Base-by-base conservation (phyloP, 768 basidiomycete genomes). In the Rhizopogon vinicolor region DNA sequence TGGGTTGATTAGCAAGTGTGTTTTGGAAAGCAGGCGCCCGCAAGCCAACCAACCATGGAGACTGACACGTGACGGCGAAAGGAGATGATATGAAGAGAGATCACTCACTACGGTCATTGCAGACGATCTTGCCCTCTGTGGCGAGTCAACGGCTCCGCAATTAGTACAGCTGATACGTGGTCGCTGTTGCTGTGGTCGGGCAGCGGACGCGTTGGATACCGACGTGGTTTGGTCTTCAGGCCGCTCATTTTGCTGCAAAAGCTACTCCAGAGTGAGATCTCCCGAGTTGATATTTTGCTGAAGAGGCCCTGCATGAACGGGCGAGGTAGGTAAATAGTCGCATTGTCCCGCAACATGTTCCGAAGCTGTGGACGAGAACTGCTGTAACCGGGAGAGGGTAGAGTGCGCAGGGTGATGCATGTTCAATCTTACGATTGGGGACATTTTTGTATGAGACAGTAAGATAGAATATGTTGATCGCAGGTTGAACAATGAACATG, bases 21-120 rank as follows among this genome's bases (percentile, higher is more conserved):
- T 58, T 61, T 64, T 46, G 45, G 55, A 53, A 66, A 63, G 64
- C 58, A 62, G 63, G 60, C 65, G 61, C 68, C 68, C 70, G 63
- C 61, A 60, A 64, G 33, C 68, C 68, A 70, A 72, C 57, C 59
- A 62, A 51, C 56, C 67, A 71, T 45, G 22, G 22, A 64, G 51
- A 55, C 49, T 49, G 58, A 73, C 77, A 78, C 76, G 77, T 74
- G 77, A 74, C 59, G 60, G 43, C 44, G 58, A 64, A 61, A 57
- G 64, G 71, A 62, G 67, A 71, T 70, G 65, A 63, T 65, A 67
- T 65, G 64, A 65, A 67, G 64, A 61, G 64, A 59, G 60, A 66
- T 60, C 54, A 81, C 90, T 81, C 69, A 93, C 91, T 91, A 71
- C 92, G 93, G 50, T 89, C 88, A 70, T 93, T 93, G 77, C 92